These are phyloP conservation scores for Amaranthus hypochondriacus DNA, from an alignment of 148 eudicot species.

Conservation along the genomic window DNA sequence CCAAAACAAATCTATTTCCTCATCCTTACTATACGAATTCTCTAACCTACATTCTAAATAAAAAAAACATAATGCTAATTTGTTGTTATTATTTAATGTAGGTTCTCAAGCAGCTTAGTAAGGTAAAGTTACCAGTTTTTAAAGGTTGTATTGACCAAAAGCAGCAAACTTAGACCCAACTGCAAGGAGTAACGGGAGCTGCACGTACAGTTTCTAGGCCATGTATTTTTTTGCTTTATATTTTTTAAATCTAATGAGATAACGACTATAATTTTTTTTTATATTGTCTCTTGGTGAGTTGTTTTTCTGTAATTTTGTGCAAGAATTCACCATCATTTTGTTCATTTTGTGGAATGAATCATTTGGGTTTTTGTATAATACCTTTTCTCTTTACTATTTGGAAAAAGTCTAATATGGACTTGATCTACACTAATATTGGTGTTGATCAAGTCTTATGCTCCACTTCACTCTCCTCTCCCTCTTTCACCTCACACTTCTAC, in stretches of 20 bases:
- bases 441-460: too few species aligned
- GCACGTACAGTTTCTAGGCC: slow-evolving; percentile 49
- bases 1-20: too few species aligned
- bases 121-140: slow-evolving; percentile 48
- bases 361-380: not conserved
- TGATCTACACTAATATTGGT: too few species aligned
- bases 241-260: not conserved
- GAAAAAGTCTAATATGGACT: too few species aligned
- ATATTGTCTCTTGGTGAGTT: slow-evolving; percentile 22
- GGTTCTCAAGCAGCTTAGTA: slow-evolving; percentile 71
- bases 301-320: slow-evolving; percentile 32
- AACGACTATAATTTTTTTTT: not conserved
- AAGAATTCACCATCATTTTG: slow-evolving; percentile 12
- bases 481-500: too few species aligned
- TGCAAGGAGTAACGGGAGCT: slow-evolving; percentile 86
- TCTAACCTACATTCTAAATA: too few species aligned
- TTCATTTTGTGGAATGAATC: not conserved
- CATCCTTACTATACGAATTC: too few species aligned
- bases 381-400: not conserved
- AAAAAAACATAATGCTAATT: not conserved
- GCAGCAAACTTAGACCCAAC: slow-evolving; percentile 70
- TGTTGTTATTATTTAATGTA: slow-evolving; percentile 18
- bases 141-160: slow-evolving; percentile 76
- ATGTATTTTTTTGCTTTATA: not conserved
- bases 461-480: too few species aligned